phyloP scores from a whole-genome alignment of 2,329 filamentous ascomycete species.

The Annulohypoxylon truncatum region DNA sequence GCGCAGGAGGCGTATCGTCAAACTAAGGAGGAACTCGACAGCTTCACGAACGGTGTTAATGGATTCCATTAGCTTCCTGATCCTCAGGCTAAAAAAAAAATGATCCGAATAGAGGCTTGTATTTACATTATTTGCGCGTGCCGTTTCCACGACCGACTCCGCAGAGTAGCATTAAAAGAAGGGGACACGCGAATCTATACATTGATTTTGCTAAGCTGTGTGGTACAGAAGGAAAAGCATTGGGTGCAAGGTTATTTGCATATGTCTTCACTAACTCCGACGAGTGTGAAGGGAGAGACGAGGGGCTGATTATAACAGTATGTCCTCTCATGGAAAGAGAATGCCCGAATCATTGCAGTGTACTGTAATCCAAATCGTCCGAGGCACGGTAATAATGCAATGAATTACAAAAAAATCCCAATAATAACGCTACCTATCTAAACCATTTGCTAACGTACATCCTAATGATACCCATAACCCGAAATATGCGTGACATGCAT shows the following conservation, averaged over 20 bases:
- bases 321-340: background rate
- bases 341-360: slow-evolving; percentile 2
- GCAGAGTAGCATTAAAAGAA: background rate
- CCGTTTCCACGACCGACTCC: background rate
- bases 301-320: background rate
- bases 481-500: background rate
- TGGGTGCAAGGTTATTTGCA: background rate
- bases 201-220: background rate
- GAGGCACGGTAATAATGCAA: background rate
- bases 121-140: background rate
- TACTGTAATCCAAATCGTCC: background rate
- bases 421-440: background rate
- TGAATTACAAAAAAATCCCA: background rate
- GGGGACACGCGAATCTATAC: background rate
- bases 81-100: background rate
- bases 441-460: slow-evolving; percentile 3
- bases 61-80: slow-evolving; percentile 53
- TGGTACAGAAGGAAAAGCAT: background rate
- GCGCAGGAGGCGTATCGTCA: slow-evolving; percentile 87
- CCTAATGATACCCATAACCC: background rate
- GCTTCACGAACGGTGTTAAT: slow-evolving; percentile 58
- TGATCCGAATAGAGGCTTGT: background rate
- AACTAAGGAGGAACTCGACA: slow-evolving; percentile 81
- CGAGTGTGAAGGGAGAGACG: background rate
- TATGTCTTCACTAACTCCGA: background rate